A percentile compares a stretch with the other conserved stretches of the same genome.
These are phyloP conservation scores for Mucor lusitanicus DNA, from an alignment of 371 early-diverging fungal species.

Conservation along the genomic window DNA sequence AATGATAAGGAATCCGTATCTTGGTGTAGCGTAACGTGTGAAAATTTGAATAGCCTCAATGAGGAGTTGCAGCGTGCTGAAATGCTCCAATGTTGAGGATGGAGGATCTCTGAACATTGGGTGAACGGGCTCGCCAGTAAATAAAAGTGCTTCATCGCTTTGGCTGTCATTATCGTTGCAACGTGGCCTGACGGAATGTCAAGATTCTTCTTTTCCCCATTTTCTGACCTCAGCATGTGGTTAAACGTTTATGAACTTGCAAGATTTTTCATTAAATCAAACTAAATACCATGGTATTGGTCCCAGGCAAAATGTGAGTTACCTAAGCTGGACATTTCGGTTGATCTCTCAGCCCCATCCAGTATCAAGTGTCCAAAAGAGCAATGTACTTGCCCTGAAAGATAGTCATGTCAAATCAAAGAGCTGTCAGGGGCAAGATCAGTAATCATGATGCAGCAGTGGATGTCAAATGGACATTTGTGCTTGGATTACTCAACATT, in stretches of 20 bases:
- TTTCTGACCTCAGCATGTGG: background rate
- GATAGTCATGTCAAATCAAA: background rate
- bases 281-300: background rate
- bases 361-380: background rate
- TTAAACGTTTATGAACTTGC: background rate
- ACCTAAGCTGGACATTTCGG: background rate
- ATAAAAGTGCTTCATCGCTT: background rate
- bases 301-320: background rate
- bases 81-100: background rate
- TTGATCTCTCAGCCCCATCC: background rate
- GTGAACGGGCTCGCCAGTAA: too few species aligned
- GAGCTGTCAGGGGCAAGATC: too few species aligned
- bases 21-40: background rate
- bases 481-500: too few species aligned
- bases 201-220: background rate
- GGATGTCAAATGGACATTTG: too few species aligned
- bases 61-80: too few species aligned
- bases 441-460: too few species aligned
- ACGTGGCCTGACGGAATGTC: too few species aligned
- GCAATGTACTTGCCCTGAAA: background rate
- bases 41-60: background rate
- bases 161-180: background rate
- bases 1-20: background rate
- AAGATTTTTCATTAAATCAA: background rate
- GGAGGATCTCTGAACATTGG: background rate